These are phyloP conservation scores for Malus hybrid DNA, from an alignment of 331 rosid species.

Conservation along the genomic window DNA sequence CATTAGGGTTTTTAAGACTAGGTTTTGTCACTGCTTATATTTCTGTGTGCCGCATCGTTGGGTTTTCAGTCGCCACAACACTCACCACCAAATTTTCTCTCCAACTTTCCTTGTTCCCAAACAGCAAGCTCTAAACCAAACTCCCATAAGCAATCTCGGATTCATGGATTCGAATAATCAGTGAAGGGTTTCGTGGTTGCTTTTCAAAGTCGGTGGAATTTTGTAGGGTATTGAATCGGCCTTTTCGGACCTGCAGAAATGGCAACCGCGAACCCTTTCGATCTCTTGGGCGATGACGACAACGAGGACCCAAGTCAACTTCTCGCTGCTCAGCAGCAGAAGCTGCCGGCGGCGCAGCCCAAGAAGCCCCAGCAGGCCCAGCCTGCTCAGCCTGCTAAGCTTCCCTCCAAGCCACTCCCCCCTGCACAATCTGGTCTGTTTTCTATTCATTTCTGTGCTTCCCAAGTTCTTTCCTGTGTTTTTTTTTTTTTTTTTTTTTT, in stretches of 20 bases:
- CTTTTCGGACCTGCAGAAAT: slow-evolving; percentile 26
- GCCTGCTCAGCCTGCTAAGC: slow-evolving; percentile 52
- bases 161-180: slow-evolving; percentile 27
- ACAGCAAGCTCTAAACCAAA: not conserved
- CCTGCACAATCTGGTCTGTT: slow-evolving; percentile 79
- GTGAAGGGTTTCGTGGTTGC: slow-evolving; percentile 33
- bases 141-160: not conserved
- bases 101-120: not conserved
- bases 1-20: slow-evolving; percentile 41
- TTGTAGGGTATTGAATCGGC: slow-evolving; percentile 12
- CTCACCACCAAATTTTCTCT: not conserved
- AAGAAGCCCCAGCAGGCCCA: slow-evolving; percentile 29
- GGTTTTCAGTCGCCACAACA: slow-evolving; percentile 15
- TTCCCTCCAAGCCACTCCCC: slow-evolving; percentile 79
- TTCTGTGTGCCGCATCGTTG: slow-evolving; percentile 37
- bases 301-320: slow-evolving; percentile 71
- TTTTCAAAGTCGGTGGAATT: slow-evolving; percentile 7
- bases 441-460: not conserved
- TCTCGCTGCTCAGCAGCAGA: slow-evolving; percentile 41
- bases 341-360: slow-evolving; percentile 33
- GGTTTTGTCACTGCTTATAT: slow-evolving; percentile 4
- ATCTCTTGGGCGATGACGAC: slow-evolving; percentile 77
- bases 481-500: too few relatives aligned
- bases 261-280: slow-evolving; percentile 86
- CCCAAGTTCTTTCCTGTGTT: not conserved